Base-by-base conservation (phyloP, 306 rosid species). In the Prunus armeniaca region DNA sequence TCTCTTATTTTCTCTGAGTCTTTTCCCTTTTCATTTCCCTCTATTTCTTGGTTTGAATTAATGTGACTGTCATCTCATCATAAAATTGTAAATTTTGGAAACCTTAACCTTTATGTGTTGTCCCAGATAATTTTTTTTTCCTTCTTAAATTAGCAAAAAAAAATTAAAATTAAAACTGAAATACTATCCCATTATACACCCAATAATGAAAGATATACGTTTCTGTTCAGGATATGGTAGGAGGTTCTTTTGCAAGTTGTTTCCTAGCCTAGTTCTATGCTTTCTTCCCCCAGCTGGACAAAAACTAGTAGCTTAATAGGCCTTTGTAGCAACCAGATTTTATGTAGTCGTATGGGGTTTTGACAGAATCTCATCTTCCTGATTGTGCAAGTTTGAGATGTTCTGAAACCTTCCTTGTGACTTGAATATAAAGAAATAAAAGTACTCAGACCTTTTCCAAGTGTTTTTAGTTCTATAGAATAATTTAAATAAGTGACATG, bases 371-470 rank as follows among this genome's bases (percentile, higher is more conserved):
- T 78, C 62, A 74, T 84, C 70, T 78, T 86, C 77, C 70, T 82
- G 55, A 41, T 70, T 67, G 45, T 62, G 11, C 77, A 78, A 69
- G 56, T 80, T 66, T 71, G 9, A 51, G 34, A 57, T 76, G 76
- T 86, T 69, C 60, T 49, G 57, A 30, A 18, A 22, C 58, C 65
- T 73, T 72, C 66, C 71, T 25, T 70, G 66, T 82, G 82, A 85
- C 97, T 90, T 92, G 49, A 74, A 63, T 65, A 75, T 66, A 41
- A 90, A 90, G 96, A 84, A 88, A 88, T 96, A 84, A 88, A 92
- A 88, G 96, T 75, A 90, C 83, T 79, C 76, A 71, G 73, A 80
- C 49, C 77, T 76, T 72, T n/a, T 66, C 17, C 34, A 30, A 62
- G 47, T 76, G 76, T 25, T 61, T 67, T 50, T 64, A 72, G 43